Evolutionary conservation across 208 protist species (phyloP).

Genomic region (Porcisia hertigi): DNA sequence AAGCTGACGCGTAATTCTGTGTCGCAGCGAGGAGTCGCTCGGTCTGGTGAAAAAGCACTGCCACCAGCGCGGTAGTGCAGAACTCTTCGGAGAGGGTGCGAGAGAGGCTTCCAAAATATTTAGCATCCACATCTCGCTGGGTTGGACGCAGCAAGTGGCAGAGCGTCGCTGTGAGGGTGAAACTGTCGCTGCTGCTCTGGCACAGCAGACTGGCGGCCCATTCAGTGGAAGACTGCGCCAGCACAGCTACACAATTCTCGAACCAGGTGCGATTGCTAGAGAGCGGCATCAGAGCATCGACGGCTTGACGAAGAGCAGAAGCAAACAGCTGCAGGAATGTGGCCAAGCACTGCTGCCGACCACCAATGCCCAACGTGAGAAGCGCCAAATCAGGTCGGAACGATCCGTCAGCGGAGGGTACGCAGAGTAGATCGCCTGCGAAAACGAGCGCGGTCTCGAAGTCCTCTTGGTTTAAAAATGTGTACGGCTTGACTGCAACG

Average conservation of each 20-base stretch:
- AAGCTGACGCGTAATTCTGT: constrained; percentile 65
- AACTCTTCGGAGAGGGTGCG: constrained; percentile 31
- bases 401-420: constrained; percentile 35
- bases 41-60: constrained; percentile 52
- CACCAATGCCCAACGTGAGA: constrained; percentile 41
- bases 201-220: constrained; percentile 5
- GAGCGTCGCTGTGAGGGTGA: constrained; percentile 16
- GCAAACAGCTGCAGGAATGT: constrained; percentile 64
- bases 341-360: constrained; percentile 47
- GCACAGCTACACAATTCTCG: constrained; percentile 27
- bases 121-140: constrained; percentile 4
- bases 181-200: constrained; percentile 1
- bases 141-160: constrained; percentile 21
- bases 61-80: constrained; percentile 31
- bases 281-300: constrained; percentile 35
- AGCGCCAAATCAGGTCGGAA: constrained; percentile 47
- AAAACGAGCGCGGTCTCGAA: constrained; percentile 67
- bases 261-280: constrained; percentile 45
- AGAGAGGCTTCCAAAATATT: constrained; percentile 17
- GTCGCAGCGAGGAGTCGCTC: constrained; percentile 56
- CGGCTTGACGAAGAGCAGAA: constrained; percentile 30
- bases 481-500: constrained; percentile 40
- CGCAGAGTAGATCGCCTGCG: constrained; percentile 70
- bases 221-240: constrained; percentile 4
- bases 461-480: constrained; percentile 34